These are phyloP conservation scores for Phytophthora sojae DNA, from an alignment of 352 stramenopile species.

Conservation along the genomic window DNA sequence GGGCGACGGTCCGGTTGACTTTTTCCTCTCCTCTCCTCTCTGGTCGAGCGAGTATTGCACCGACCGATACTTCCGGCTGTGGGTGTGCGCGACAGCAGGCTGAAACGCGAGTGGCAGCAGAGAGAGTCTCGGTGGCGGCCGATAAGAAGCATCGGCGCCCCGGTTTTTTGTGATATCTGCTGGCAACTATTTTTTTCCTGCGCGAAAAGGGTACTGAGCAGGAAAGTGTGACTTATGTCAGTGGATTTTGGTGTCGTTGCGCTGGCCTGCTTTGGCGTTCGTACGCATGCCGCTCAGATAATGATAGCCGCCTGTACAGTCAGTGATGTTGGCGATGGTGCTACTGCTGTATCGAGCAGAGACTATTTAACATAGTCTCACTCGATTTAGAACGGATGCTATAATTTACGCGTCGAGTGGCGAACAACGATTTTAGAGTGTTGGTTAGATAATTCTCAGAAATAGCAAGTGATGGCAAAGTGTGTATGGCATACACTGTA, in stretches of 20 bases:
- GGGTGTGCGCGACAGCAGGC: neutral
- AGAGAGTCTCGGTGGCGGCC: neutral
- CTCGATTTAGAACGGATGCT: too few species aligned
- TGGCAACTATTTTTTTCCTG: constrained; percentile 13
- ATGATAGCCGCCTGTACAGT: too few species aligned
- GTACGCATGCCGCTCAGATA: too few species aligned
- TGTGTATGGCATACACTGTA: too few species aligned
- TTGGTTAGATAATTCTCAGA: too few species aligned
- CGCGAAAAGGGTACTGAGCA: neutral
- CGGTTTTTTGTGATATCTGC: constrained; percentile 12
- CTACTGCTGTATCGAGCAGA: too few species aligned
- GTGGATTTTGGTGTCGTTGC: neutral
- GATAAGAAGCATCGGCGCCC: constrained; percentile 18
- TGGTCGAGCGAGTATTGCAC: neutral
- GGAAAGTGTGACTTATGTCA: neutral
- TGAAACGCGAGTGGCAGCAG: constrained; percentile 26
- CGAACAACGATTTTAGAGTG: too few species aligned
- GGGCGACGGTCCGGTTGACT: neutral
- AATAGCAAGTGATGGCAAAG: too few species aligned
- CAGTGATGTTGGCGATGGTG: too few species aligned
- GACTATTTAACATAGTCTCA: too few species aligned
- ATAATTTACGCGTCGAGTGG: too few species aligned
- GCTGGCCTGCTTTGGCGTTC: too few species aligned
- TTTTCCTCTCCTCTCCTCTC: neutral
- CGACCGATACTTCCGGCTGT: neutral